phyloP scores from a whole-genome alignment of 2,329 filamentous ascomycete species.

The Aphanocladium album region DNA sequence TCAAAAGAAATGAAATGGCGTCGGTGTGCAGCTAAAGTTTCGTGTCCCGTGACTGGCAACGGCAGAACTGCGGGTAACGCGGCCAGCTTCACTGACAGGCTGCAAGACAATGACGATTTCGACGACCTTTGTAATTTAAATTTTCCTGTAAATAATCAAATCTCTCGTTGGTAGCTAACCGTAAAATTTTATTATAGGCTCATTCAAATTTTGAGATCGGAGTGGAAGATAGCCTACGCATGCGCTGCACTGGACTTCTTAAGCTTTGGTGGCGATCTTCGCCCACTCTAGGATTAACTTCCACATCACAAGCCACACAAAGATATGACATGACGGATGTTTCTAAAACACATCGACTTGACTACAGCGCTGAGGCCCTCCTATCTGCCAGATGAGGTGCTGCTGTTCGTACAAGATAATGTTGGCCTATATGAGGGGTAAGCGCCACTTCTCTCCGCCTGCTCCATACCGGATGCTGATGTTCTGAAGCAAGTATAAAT shows the following conservation, averaged over 20 bases:
- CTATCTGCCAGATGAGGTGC: slow-evolving; percentile 86
- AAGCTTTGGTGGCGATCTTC: background rate
- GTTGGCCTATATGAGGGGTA: slow-evolving; percentile 97
- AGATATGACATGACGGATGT: slow-evolving; percentile 55
- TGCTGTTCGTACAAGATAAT: slow-evolving; percentile 95
- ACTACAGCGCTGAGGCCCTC: slow-evolving; percentile 93
- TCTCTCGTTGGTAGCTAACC: too few relatives aligned
- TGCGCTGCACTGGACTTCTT: background rate
- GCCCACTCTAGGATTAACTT: background rate
- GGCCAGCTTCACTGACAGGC: background rate
- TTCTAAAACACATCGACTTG: slow-evolving; percentile 90
- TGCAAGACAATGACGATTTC: background rate
- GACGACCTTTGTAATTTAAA: background rate
- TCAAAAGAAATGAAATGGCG: background rate
- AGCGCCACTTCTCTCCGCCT: slow-evolving; percentile 25
- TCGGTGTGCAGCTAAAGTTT: background rate
- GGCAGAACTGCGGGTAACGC: slow-evolving; percentile 11
- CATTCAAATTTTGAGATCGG: background rate
- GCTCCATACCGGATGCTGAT: slow-evolving; percentile 3
- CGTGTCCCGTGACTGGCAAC: slow-evolving; percentile 9
- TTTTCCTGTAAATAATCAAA: background rate
- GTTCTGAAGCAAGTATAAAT: slow-evolving; percentile 71
- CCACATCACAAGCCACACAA: background rate
- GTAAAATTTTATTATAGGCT: background rate
- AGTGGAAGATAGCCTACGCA: background rate